A percentile compares a stretch with the other conserved stretches of the same genome.
These are phyloP conservation scores for Neonectria sp. DNA, from an alignment of 2,329 filamentous ascomycete species.

Conservation along the genomic window DNA sequence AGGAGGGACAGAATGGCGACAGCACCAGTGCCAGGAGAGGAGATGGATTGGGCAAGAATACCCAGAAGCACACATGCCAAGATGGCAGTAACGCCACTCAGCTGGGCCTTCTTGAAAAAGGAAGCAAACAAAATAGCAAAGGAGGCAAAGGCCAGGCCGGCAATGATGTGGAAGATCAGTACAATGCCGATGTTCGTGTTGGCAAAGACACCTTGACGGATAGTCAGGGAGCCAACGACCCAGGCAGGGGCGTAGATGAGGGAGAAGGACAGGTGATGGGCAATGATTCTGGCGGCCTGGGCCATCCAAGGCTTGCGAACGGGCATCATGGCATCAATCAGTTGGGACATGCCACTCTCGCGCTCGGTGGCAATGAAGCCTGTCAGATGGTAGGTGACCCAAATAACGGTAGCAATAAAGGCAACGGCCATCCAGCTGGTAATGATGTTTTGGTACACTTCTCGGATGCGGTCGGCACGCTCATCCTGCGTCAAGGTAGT, in stretches of 20 bases:
- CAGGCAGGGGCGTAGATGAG: constrained; percentile 86
- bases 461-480: constrained; percentile 75
- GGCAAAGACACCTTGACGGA: constrained; percentile 75
- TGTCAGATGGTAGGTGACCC: constrained; percentile 88
- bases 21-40: constrained; percentile 71
- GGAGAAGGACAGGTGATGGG: constrained; percentile 86
- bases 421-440: constrained; percentile 84
- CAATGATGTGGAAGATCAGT: constrained; percentile 80
- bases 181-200: constrained; percentile 76
- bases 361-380: constrained; percentile 89
- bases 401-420: constrained; percentile 85
- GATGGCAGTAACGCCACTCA: constrained; percentile 86
- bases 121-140: constrained; percentile 86
- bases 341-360: constrained; percentile 88
- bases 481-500: constrained; percentile 80
- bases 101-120: constrained; percentile 89
- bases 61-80: constrained; percentile 82
- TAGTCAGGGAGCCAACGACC: constrained; percentile 80
- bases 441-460: constrained; percentile 78
- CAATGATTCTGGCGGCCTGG: constrained; percentile 82
- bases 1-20: constrained; percentile 81
- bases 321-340: constrained; percentile 94
- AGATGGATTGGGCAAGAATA: constrained; percentile 84
- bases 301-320: constrained; percentile 81
- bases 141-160: constrained; percentile 83